Evolutionary conservation across 352 stramenopile species (phyloP), one percentile per base, ranked within the genome.

Genomic region (Phytopythium vexans): DNA sequence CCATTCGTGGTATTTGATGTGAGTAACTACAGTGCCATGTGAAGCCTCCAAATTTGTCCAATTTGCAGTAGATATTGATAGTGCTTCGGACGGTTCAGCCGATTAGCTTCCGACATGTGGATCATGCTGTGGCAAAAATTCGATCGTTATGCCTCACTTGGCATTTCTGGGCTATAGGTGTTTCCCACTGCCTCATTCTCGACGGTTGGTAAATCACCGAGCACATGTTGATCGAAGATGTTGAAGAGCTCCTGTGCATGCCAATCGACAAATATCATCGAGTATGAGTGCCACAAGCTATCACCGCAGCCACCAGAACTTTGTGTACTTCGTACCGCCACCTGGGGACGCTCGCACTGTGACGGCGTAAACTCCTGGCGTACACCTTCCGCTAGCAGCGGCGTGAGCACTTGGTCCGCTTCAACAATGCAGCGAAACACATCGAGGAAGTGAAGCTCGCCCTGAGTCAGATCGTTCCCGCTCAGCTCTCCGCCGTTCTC

Each of bases 401-500:
- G 72, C 40, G 80, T 89, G 27, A 93, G 64, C 11, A 84, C 69
- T 34, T 84, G 70, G 41, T 91, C 62, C 8, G 73, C 64, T 45
- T 93, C 76, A 12, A 89, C 66, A n/a, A 88, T 72, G 15, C 80
- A 88, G 8, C 74, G 70, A 44, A 91, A 70, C 2, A 90, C 50
- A 32, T 89, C 76, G 21, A 93, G 66, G 21, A 91, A 84, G 41
- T 76, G 77, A 11, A 88, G 58, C 40, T 91, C 80, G 11, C 71
- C 65, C 3, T 68, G 64, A 3, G 77, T 77, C 5, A 82, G 55
- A 11, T 89, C 76, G 14, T 66, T 52, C 0, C 70, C 74, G 8
- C 63, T 86, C 6, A 64, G 54, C 5, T 84, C 58, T 2, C 72
- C 70, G 34, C 56, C 60, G 7, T 64, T 52, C 43, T 88, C 77